phyloP scores from a whole-genome alignment of 768 basidiomycete genomes.

The Rhodocollybia butyracea region DNA sequence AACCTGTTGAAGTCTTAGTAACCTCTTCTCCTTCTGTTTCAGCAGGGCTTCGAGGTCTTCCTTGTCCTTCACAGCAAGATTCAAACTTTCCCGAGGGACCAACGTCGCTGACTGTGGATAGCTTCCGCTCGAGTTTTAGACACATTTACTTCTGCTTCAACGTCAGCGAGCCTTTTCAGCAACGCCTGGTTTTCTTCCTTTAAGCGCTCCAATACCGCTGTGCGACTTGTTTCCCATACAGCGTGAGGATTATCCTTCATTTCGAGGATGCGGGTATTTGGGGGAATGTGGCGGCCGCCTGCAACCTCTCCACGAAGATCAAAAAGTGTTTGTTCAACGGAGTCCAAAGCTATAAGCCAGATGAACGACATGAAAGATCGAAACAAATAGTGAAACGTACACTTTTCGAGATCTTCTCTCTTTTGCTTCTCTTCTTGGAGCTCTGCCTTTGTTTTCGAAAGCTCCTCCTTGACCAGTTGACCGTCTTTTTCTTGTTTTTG shows the following conservation, averaged over 20 bases:
- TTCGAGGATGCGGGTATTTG: constrained; percentile 63
- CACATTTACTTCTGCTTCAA: constrained; percentile 43
- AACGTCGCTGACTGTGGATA: constrained; percentile 28
- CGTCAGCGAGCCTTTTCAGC: constrained; percentile 57
- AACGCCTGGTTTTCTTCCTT: constrained; percentile 83
- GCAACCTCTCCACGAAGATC: constrained; percentile 77
- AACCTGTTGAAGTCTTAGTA: constrained; percentile 79
- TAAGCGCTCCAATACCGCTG: constrained; percentile 71
- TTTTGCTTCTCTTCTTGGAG: not conserved
- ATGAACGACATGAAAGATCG: constrained; percentile 10
- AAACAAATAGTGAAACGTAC: not conserved
- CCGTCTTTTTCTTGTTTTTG: not conserved
- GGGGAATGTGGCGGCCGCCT: constrained; percentile 71
- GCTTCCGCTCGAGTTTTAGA: constrained; percentile 1
- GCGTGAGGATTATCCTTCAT: constrained; percentile 81
- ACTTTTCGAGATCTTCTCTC: constrained; percentile 1
- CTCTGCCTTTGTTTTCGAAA: not conserved
- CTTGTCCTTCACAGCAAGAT: constrained; percentile 67
- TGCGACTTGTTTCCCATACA: constrained; percentile 73
- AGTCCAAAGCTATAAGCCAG: constrained; percentile 55
- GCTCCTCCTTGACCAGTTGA: not conserved
- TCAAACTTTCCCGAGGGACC: constrained; percentile 80
- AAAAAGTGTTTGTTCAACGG: constrained; percentile 76
- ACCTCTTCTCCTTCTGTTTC: constrained; percentile 77
- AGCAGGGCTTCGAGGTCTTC: constrained; percentile 59